These are phyloP conservation scores for Podospora appendiculata DNA, from an alignment of 495 filamentous ascomycete species.

Conservation along the genomic window DNA sequence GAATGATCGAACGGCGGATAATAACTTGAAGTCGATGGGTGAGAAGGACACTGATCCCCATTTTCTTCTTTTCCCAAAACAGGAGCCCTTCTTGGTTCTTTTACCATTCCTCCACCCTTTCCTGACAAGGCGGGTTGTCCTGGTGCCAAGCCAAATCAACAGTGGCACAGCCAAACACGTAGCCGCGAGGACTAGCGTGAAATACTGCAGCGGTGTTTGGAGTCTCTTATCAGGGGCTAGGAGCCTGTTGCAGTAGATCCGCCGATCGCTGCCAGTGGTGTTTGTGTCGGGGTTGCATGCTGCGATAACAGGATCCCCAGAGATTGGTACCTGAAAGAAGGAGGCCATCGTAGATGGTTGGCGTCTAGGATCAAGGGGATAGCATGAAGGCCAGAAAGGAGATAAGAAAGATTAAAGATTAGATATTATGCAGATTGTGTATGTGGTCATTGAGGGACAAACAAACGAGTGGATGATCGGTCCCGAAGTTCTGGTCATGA, in stretches of 20 bases:
- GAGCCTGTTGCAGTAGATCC: slow-evolving; percentile 18
- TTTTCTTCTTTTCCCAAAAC: background rate
- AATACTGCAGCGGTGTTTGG: slow-evolving; percentile 9
- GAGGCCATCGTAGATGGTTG: slow-evolving; percentile 12
- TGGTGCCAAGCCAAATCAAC: background rate
- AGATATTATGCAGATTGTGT: too few species aligned
- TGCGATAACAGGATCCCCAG: slow-evolving; percentile 17
- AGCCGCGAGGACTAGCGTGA: slow-evolving; percentile 9
- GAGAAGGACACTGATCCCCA: background rate
- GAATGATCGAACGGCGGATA: background rate
- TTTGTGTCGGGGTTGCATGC: slow-evolving; percentile 4
- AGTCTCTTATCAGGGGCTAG: slow-evolving; percentile 7
- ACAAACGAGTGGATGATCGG: too few species aligned
- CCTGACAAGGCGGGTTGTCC: background rate
- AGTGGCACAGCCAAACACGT: slow-evolving; percentile 9
- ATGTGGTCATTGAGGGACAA: too few species aligned
- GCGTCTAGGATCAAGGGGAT: too few species aligned
- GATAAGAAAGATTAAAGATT: too few species aligned
- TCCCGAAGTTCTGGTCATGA: too few species aligned
- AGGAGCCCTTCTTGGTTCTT: background rate
- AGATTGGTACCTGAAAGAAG: slow-evolving; percentile 14
- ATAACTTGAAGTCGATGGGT: background rate
- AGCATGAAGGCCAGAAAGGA: too few species aligned
- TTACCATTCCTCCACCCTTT: background rate
- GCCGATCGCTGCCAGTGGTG: background rate